Conservation (phyloP, 2,329 filamentous ascomycete genomes). For the Verticillium tricorpus region DNA sequence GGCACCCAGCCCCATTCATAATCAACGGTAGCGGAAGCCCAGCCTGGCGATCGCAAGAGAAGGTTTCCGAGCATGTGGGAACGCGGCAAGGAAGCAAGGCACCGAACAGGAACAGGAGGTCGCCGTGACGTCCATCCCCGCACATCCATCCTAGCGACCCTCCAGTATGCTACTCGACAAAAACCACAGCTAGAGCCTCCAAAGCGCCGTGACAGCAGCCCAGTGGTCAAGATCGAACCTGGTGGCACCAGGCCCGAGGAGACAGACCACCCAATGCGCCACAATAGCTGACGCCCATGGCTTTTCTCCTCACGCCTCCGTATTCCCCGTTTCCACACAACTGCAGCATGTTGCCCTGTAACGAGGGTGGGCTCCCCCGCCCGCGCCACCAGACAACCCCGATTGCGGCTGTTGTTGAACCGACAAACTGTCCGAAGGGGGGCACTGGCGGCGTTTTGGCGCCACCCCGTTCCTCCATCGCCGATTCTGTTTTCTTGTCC, state of each 20-base stretch:
- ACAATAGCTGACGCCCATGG: not conserved
- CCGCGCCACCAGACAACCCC: constrained; percentile 4
- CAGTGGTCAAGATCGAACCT: not conserved
- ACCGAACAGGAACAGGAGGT: not conserved
- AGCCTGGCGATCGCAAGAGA: not conserved
- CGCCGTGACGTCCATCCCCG: not conserved
- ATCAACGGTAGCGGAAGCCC: not conserved
- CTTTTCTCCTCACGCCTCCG: not conserved
- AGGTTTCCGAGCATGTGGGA: not conserved
- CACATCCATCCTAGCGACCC: not conserved
- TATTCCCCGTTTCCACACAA: not conserved
- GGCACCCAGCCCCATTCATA: not conserved
- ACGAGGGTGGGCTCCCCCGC: not conserved
- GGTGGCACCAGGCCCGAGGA: not conserved
- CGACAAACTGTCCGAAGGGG: not conserved
- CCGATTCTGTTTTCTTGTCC: constrained; percentile 9
- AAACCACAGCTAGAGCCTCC: not conserved
- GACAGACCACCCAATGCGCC: not conserved
- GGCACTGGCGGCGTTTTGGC: not conserved
- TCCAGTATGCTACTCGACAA: not conserved
- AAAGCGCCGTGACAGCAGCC: not conserved
- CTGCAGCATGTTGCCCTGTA: not conserved
- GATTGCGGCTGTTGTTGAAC: constrained; percentile 6
- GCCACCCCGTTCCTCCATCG: constrained; percentile 10
- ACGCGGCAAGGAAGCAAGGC: not conserved